Evolutionary conservation across 2,329 filamentous ascomycete species (phyloP).

Genomic region (Fusarium sterilihyphosum): DNA sequence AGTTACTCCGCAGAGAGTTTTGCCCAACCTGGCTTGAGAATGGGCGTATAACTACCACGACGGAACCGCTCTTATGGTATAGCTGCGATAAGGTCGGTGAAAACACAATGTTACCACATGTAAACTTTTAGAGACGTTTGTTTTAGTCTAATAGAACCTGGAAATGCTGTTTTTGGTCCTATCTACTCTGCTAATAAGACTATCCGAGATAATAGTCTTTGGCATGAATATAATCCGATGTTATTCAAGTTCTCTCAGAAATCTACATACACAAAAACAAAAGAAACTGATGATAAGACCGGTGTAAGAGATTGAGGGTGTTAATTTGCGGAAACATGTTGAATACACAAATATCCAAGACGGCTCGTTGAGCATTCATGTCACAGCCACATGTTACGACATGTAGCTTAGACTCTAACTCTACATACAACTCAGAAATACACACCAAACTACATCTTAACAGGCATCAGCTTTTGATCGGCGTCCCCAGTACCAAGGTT

Average conservation of each 20-base stretch:
- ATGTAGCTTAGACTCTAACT: neutral
- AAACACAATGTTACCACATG: neutral
- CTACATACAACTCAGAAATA: neutral
- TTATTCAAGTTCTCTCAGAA: neutral
- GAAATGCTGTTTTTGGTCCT: neutral
- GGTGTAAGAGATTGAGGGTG: neutral
- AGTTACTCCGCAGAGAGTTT: neutral
- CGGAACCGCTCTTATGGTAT: neutral
- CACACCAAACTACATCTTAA: neutral
- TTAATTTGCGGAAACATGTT: neutral
- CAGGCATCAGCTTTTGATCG: neutral
- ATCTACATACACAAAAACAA: neutral
- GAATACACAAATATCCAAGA: neutral
- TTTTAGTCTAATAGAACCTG: neutral
- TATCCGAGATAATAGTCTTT: too few species aligned
- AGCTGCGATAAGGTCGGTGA: neutral
- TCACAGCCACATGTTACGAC: neutral
- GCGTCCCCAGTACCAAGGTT: neutral
- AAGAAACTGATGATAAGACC: neutral
- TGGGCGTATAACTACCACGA: neutral
- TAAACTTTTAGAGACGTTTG: neutral
- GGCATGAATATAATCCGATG: neutral
- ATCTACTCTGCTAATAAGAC: neutral
- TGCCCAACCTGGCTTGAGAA: neutral
- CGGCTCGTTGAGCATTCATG: neutral